These are phyloP conservation scores for Candida quercuum DNA, from an alignment of 805 yeast species.

Conservation along the genomic window DNA sequence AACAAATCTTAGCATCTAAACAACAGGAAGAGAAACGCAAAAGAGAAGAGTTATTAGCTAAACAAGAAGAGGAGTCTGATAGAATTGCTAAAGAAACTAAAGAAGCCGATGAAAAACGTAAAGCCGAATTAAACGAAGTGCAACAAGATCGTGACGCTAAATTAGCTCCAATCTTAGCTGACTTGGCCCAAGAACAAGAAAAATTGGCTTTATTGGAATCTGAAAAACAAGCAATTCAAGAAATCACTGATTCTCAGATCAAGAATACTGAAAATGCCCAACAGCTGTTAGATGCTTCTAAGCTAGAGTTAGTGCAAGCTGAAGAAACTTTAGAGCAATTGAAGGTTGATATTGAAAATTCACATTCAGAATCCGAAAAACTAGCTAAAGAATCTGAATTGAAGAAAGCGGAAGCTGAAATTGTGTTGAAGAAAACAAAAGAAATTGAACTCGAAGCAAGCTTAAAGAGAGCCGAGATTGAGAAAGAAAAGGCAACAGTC, in stretches of 20 bases:
- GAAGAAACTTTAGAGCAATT: conserved; percentile 28
- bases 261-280: conserved; percentile 39
- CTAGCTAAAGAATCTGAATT: conserved; percentile 27
- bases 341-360: conserved; percentile 26
- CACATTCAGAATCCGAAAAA: conserved; percentile 26
- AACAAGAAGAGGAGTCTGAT: conserved; percentile 24
- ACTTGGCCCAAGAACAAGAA: conserved; percentile 42
- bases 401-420: conserved; percentile 26
- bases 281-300: conserved; percentile 37
- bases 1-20: conserved; percentile 30
- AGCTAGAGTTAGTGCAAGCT: conserved; percentile 34
- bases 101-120: conserved; percentile 42
- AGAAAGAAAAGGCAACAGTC: conserved; percentile 30
- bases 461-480: conserved; percentile 32
- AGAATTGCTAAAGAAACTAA: conserved; percentile 19
- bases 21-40: conserved; percentile 26
- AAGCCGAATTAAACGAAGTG: conserved; percentile 34
- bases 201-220: conserved; percentile 45
- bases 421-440: conserved; percentile 28
- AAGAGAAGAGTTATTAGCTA: conserved; percentile 23
- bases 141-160: conserved; percentile 50
- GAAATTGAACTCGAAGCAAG: conserved; percentile 33
- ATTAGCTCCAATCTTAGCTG: conserved; percentile 49
- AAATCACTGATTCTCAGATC: conserved; percentile 38
- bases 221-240: conserved; percentile 42